Conservation (phyloP, 345 rosid species). For the Crucihimalaya himalaica region DNA sequence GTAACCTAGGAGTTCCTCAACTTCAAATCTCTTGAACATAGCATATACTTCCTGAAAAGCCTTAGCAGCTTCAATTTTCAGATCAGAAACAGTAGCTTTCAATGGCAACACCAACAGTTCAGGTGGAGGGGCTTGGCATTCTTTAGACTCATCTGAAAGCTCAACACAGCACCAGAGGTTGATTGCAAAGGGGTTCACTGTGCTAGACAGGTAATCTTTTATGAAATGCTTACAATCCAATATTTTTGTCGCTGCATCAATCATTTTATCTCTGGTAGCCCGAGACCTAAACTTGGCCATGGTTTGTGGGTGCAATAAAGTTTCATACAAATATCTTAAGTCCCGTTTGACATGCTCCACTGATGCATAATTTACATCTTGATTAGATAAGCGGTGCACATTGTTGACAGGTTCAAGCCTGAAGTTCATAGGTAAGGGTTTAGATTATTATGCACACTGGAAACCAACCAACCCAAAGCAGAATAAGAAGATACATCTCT, state of each 20-base stretch:
- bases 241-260: slow-evolving; percentile 56
- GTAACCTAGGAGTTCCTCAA: slow-evolving; percentile 51
- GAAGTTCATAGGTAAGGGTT: slow-evolving; percentile 11
- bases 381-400: slow-evolving; percentile 32
- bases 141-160: slow-evolving; percentile 52
- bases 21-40: slow-evolving; percentile 63
- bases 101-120: slow-evolving; percentile 57
- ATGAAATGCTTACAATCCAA: slow-evolving; percentile 78
- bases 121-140: slow-evolving; percentile 54
- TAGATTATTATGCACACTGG: background rate
- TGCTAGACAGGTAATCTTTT: slow-evolving; percentile 47
- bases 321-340: slow-evolving; percentile 55
- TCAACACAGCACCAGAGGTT: slow-evolving; percentile 54
- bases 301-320: slow-evolving; percentile 54
- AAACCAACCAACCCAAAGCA: background rate
- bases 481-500: background rate
- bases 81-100: slow-evolving; percentile 59
- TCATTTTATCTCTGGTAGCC: slow-evolving; percentile 42
- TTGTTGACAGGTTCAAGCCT: slow-evolving; percentile 49
- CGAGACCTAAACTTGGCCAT: slow-evolving; percentile 41
- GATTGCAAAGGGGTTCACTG: slow-evolving; percentile 38
- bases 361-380: slow-evolving; percentile 39
- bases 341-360: slow-evolving; percentile 54
- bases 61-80: slow-evolving; percentile 54
- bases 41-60: slow-evolving; percentile 70